Evolutionary conservation across 371 early-diverging fungal species (phyloP).

Genomic region (Blakeslea trispora): DNA sequence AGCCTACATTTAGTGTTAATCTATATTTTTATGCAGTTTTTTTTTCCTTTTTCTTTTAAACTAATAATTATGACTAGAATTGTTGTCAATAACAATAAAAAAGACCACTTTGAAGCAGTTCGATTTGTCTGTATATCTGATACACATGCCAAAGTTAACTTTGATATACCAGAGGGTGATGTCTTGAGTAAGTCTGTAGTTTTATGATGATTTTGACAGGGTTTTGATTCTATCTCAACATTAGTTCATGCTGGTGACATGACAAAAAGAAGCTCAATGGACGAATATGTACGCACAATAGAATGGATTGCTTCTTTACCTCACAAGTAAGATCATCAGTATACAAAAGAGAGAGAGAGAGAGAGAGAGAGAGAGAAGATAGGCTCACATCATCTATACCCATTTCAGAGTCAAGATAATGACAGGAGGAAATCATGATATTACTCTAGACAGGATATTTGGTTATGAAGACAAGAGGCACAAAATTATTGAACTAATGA

Average conservation of each 20-base stretch:
- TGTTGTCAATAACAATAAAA: conserved; percentile 8
- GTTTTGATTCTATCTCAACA: too few species aligned
- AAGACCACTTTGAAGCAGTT: conserved; percentile 1
- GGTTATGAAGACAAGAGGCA: conserved; percentile 20
- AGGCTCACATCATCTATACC: background rate
- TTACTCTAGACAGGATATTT: conserved; percentile 31
- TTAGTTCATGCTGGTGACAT: conserved; percentile 57
- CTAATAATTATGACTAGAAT: background rate
- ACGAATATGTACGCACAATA: conserved; percentile 30
- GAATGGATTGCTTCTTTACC: conserved; percentile 44
- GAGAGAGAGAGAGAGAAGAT: too few species aligned
- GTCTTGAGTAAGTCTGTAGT: conserved; percentile 36
- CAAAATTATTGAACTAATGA: conserved; percentile 21
- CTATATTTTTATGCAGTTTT: background rate
- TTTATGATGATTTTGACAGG: too few species aligned
- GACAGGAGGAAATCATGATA: conserved; percentile 60
- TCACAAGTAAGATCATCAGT: conserved; percentile 31
- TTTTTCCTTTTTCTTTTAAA: conserved; percentile 14
- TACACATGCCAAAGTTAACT: conserved; percentile 41
- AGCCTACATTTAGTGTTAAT: too few species aligned
- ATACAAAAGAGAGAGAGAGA: too few species aligned
- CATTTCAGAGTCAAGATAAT: conserved; percentile 51
- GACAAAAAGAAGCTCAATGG: conserved; percentile 31
- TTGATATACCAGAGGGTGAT: conserved; percentile 48
- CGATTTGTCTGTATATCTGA: conserved; percentile 56